Base-by-base conservation (phyloP, 306 rosid genomes). In the Sophora flavescens region DNA sequence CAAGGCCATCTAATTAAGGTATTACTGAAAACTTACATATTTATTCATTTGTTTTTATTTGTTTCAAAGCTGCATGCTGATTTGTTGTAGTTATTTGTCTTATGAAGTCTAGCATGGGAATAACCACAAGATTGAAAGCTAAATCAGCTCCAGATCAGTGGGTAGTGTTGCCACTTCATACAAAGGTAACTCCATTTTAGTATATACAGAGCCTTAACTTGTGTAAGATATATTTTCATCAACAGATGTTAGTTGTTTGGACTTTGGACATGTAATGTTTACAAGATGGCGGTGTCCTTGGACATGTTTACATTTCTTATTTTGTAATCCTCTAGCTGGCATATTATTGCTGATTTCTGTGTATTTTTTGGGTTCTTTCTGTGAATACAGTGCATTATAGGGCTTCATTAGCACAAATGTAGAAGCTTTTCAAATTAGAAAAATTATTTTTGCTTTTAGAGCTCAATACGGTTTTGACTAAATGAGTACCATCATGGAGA, bases 51-150 rank as follows among this genome's bases (percentile, higher is more conserved):
- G 56, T 42, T 45, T 42, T 45, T 71, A 48, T 18, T 38, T 70
- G 59, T 63, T 71, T 73, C 57, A 15, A 28, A 36, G 68, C 44
- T 51, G 65, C 83, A 63, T 63, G 39, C 73, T 79, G 78, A 79
- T 75, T 76, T 67, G 50, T 60, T 53, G 2, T 61, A 64, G 60
- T 68, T 59, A 58, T 78, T 77, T 81, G 33, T 68, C 28, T 41
- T 75, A 8, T 81, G 68, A 79, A 94, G 97, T 83, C 90, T 72
- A 72, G 86, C 36, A 48, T 72, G 57, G 98, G 97, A 69, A 88
- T 94, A 78, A 92, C 92, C 63, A 94, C 98, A 52, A 89, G 97
- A 67, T 92, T 97, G 68, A 92, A 88, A 83, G 96, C 95, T 84
- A 92, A 88, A 83, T 85, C 90, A 74, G 84, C 93, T 76, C 97